Evolutionary conservation across 1,284 basidiomycete species (phyloP).

Genomic region (Apiotrichum mycotoxinovorans): DNA sequence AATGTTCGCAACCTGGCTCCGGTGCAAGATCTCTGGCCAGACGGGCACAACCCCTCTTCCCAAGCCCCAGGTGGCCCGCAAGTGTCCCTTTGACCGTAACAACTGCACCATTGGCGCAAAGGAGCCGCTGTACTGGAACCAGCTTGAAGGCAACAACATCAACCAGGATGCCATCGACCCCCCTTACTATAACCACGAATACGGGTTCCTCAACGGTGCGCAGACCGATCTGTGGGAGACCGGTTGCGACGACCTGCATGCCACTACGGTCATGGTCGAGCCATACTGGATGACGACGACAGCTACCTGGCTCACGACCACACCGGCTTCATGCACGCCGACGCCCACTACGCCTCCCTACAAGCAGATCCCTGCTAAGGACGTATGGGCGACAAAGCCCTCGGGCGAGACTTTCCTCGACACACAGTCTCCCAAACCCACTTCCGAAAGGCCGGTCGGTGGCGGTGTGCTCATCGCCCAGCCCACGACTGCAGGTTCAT

Average conservation of each 20-base stretch:
- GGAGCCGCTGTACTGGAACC: conserved; percentile 3
- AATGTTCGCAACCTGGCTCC: conserved; percentile 32
- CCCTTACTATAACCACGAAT: conserved; percentile 39
- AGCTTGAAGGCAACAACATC: conserved; percentile 52
- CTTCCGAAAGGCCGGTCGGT: too few species aligned
- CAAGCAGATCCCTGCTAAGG: too few species aligned
- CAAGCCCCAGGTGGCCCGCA: conserved; percentile 17
- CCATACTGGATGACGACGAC: too few species aligned
- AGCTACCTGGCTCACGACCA: too few species aligned
- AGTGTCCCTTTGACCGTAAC: conserved; percentile 7
- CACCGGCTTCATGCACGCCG: too few species aligned
- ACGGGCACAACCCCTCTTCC: conserved; percentile 32
- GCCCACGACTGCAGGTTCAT: too few species aligned
- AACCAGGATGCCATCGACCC: conserved; percentile 44
- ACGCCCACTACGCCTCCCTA: too few species aligned
- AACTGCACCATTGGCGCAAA: conserved; percentile 40
- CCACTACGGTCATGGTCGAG: too few species aligned
- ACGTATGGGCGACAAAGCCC: too few species aligned
- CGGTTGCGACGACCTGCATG: neutral
- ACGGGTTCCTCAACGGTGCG: conserved; percentile 50
- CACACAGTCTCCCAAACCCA: too few species aligned
- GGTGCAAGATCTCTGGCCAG: conserved; percentile 44
- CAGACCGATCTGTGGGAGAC: conserved; percentile 51
- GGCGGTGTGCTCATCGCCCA: too few species aligned
- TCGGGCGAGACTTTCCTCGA: too few species aligned